phyloP scores from a whole-genome alignment of 768 basidiomycete genomes.

The Hygrocybe punicea region DNA sequence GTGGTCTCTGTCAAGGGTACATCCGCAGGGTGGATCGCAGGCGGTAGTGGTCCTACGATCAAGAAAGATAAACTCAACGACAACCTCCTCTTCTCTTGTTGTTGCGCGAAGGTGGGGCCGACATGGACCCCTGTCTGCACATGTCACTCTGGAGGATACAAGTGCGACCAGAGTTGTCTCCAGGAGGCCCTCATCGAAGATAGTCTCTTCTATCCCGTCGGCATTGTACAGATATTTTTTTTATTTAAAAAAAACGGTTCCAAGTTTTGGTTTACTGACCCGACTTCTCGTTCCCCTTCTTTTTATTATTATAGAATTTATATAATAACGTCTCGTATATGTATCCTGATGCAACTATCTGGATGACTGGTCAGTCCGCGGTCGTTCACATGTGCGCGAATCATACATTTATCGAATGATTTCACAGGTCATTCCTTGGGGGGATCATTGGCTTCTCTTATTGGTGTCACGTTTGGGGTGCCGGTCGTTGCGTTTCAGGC shows the following conservation, averaged over 20 bases:
- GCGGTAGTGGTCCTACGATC: constrained; percentile 75
- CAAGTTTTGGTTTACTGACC: not conserved
- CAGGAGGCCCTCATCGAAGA: constrained; percentile 77
- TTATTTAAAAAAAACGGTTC: not conserved
- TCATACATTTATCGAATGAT: not conserved
- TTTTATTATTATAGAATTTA: constrained; percentile 57
- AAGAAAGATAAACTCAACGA: constrained; percentile 93
- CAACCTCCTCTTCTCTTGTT: constrained; percentile 93
- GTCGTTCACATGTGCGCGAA: not conserved
- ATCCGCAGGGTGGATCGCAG: constrained; percentile 64
- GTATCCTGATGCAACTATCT: constrained; percentile 87
- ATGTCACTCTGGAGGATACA: constrained; percentile 71
- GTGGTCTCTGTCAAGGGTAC: constrained; percentile 93
- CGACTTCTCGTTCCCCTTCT: too few relatives aligned
- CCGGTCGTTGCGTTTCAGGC: constrained; percentile 91
- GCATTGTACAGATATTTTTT: constrained; percentile 56
- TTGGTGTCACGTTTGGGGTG: constrained; percentile 87
- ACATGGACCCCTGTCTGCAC: constrained; percentile 92
- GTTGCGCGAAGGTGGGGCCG: constrained; percentile 91
- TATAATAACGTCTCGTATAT: constrained; percentile 90
- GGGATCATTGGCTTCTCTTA: constrained; percentile 76
- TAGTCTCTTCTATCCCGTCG: constrained; percentile 83
- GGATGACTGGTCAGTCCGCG: constrained; percentile 58
- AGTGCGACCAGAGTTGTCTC: constrained; percentile 78
- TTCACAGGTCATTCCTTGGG: constrained; percentile 71